These are phyloP conservation scores for Prunus mongolica DNA, from an alignment of 306 rosid species.

Conservation along the genomic window DNA sequence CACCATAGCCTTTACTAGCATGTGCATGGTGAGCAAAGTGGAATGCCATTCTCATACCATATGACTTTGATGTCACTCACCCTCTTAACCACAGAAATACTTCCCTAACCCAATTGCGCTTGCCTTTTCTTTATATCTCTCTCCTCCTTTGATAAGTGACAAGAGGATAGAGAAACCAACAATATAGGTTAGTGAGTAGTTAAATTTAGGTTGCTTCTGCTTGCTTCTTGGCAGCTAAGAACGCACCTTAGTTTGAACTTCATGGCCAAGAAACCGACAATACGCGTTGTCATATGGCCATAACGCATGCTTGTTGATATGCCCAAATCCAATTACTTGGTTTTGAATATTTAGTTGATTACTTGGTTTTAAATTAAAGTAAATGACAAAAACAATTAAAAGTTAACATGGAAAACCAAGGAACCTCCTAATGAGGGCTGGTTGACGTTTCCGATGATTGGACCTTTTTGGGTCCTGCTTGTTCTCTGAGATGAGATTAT, in stretches of 20 bases:
- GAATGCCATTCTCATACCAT: not conserved
- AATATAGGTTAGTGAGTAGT: not conserved
- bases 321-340: not conserved
- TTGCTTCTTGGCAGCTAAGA: too few species aligned
- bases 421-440: not conserved
- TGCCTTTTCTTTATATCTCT: too few species aligned
- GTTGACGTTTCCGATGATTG: not conserved
- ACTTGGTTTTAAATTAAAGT: too few species aligned
- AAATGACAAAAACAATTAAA: too few species aligned
- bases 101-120: too few species aligned
- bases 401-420: too few species aligned
- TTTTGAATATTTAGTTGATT: not conserved
- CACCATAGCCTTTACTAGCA: slow-evolving; percentile 10
- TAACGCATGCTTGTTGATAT: not conserved
- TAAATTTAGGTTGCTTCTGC: not conserved
- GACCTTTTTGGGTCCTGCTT: not conserved
- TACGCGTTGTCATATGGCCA: not conserved
- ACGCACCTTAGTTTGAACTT: not conserved
- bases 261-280: not conserved
- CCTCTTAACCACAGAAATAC: too few species aligned
- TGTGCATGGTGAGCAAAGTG: not conserved
- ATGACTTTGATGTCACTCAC: not conserved
- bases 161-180: not conserved
- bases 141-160: too few species aligned
- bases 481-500: not conserved